Evolutionary conservation across 1,284 basidiomycete species (phyloP).

Genomic region (Exobasidium rhododendri): DNA sequence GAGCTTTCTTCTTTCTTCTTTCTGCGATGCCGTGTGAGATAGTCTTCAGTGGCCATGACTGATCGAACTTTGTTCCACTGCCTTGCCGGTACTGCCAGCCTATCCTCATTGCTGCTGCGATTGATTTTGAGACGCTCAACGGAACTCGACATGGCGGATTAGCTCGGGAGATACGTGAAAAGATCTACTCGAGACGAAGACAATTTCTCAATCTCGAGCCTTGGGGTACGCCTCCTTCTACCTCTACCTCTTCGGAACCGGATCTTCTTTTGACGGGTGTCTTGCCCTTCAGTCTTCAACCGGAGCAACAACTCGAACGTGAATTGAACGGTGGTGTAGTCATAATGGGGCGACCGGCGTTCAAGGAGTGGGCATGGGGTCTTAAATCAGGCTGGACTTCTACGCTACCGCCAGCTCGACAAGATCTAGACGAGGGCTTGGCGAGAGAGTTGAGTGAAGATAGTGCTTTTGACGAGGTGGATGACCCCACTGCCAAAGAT

Average conservation of each 20-base stretch:
- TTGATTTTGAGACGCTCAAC: constrained; percentile 82
- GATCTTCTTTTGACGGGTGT: constrained; percentile 47
- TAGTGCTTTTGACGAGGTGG: constrained; percentile 70
- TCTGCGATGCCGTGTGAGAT: no score
- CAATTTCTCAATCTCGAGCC: constrained; percentile 50
- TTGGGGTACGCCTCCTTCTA: constrained; percentile 23
- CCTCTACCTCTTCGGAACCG: constrained; percentile 2
- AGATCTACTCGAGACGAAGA: constrained; percentile 66
- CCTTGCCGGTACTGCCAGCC: no score
- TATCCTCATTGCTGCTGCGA: constrained; percentile 83
- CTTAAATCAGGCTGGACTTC: constrained; percentile 75
- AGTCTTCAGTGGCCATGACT: no score
- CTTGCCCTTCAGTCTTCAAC: constrained; percentile 64
- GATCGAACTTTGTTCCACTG: no score
- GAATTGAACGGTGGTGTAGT: constrained; percentile 78
- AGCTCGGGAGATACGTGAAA: constrained; percentile 69
- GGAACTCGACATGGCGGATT: constrained; percentile 83
- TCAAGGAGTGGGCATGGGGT: constrained; percentile 92
- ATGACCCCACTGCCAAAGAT: constrained; percentile 21
- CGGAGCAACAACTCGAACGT: constrained; percentile 62
- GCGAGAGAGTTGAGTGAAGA: constrained; percentile 69
- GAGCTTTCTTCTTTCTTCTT: constrained; percentile 30
- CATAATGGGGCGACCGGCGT: constrained; percentile 81
- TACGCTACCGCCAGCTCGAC: constrained; percentile 60
- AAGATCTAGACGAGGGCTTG: constrained; percentile 67